A percentile compares a stretch with the other conserved stretches of the same genome.
phyloP scores from a whole-genome alignment of 2,329 filamentous ascomycete genomes.

The Claviceps sp. region DNA sequence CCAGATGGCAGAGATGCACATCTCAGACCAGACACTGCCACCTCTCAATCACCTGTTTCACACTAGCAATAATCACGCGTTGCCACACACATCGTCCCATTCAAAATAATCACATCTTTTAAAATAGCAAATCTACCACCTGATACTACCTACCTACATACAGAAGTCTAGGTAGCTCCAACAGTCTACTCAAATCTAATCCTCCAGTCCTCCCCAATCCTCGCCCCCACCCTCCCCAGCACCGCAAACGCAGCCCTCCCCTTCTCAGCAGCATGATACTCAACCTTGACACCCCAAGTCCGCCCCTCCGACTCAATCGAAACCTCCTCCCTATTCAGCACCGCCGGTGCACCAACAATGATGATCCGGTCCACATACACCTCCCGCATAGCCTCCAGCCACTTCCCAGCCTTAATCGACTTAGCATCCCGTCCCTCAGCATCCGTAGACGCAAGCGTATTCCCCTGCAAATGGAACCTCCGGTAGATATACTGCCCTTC shows the following conservation, averaged over 20 bases:
- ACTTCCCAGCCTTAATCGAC: constrained; percentile 48
- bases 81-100: too few relatives aligned
- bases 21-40: too few relatives aligned
- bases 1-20: too few relatives aligned
- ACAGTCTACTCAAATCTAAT: constrained; percentile 17
- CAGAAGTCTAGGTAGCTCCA: too few relatives aligned
- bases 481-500: constrained; percentile 81
- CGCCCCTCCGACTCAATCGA: constrained; percentile 40
- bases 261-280: constrained; percentile 38
- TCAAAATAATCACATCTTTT: too few relatives aligned
- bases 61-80: too few relatives aligned
- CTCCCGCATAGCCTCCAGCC: constrained; percentile 63
- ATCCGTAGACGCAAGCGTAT: constrained; percentile 56
- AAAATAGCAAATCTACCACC: too few relatives aligned
- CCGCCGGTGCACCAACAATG: constrained; percentile 61
- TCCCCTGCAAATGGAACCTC: constrained; percentile 52
- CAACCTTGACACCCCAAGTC: constrained; percentile 43
- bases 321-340: constrained; percentile 54
- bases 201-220: constrained; percentile 41
- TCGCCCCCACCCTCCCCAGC: constrained; percentile 36
- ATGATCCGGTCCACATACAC: constrained; percentile 77
- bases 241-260: constrained; percentile 37
- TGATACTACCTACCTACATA: too few relatives aligned
- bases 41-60: too few relatives aligned
- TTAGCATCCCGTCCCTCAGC: constrained; percentile 40